Conservation (phyloP, 257 asterid species). For the Ballota nigra region DNA sequence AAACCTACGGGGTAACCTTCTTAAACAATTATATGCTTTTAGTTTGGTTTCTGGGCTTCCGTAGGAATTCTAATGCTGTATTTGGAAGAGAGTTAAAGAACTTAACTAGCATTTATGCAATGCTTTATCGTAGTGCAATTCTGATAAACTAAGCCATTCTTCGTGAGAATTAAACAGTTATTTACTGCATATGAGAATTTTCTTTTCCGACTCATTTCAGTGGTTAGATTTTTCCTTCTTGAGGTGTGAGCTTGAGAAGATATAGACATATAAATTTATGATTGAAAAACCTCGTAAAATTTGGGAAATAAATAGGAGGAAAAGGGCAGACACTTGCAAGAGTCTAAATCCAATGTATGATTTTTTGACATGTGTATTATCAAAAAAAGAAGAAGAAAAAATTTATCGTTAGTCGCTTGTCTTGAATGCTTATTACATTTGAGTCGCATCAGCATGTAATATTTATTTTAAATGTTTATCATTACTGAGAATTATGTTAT, state of each 20-base stretch:
- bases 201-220: neutral
- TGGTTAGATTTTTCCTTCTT: neutral
- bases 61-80: neutral
- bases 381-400: no score
- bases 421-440: neutral
- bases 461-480: conserved; percentile 1
- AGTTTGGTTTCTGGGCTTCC: neutral
- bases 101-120: neutral
- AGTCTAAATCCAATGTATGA: no score
- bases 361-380: neutral
- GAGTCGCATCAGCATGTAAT: neutral
- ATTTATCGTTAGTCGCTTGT: neutral
- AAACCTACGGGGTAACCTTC: neutral
- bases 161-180: neutral
- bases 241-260: neutral
- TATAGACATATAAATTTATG: no score
- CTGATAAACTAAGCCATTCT: neutral
- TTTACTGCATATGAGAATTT: neutral
- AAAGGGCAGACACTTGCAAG: neutral
- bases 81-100: neutral
- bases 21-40: neutral
- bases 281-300: neutral
- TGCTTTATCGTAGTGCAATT: neutral
- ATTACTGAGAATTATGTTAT: neutral
- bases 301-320: neutral